Evolutionary conservation across 345 rosid species (phyloP), one percentile per base, ranked within the genome.

Genomic region (Boechera stricta): DNA sequence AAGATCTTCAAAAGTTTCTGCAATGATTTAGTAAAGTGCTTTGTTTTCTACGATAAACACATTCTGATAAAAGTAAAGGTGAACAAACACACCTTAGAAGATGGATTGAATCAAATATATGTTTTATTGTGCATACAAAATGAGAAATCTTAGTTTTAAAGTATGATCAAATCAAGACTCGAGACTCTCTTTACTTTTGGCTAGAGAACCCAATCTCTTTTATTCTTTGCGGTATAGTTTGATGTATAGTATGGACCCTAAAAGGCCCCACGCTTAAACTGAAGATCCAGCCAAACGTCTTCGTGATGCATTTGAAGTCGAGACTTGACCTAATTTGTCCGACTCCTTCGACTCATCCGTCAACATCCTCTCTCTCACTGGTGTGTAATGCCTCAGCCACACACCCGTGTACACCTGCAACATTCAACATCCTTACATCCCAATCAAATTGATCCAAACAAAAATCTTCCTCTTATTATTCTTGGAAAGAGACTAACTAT

Each of bases 301-400:
- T 82, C 86, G 82, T 0, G 95, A 83, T 28, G 98, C 95, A 87
- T 94, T 94, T 6, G 97, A 94, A 63, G 84, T 72, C 5, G 98
- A 84, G 26, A 94, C 87, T 67, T 89, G 93, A n/a, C 90, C 87
- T 8, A 86, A 81, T 83, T 63, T 82, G 76, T 90, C 98, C 0
- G 57, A 81, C 6, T 87, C 86, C 4, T 62, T 70, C 1, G 85
- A 38, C 1, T 84, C 87, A 9, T 64, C 68, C 0, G 85, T 26
- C 21, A 59, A 44, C 73, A 81, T 78, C 69, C 98, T 84, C 78
- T 89, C 98, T 64, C 61, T 79, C 3, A 82, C 86, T 28, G 98
- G 97, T 61, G 73, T 82, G 74, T 91, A 95, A 76, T 85, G 97
- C 72, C 98, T 82, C 80, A 95, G 81, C 99, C 98, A 95, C 71